phyloP scores from a whole-genome alignment of 345 rosid species.

The Eucalyptus tenuipes region DNA sequence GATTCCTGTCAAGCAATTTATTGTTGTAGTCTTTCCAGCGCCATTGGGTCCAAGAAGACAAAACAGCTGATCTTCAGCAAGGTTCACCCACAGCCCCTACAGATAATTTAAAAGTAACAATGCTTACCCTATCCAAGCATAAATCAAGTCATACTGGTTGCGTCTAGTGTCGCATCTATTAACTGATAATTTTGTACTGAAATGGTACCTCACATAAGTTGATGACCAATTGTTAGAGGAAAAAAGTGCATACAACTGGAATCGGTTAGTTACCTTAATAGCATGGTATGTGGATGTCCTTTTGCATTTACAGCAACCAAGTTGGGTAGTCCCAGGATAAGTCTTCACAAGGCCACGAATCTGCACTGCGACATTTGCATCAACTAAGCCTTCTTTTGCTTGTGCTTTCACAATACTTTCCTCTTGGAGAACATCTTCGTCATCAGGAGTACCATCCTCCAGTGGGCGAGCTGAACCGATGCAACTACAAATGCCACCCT shows the following conservation, averaged over 20 bases:
- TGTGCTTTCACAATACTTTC: slow-evolving; percentile 59
- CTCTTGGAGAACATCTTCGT: slow-evolving; percentile 90
- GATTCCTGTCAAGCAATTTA: slow-evolving; percentile 87
- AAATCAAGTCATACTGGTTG: not conserved
- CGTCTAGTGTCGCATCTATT: not conserved
- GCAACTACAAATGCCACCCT: slow-evolving; percentile 85
- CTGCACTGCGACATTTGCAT: slow-evolving; percentile 70
- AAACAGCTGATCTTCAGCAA: slow-evolving; percentile 74
- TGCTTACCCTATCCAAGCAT: not conserved
- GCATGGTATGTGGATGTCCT: slow-evolving; percentile 83
- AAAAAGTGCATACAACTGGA: not conserved
- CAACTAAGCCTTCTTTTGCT: slow-evolving; percentile 28
- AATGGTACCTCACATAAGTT: not conserved
- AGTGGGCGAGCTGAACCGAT: slow-evolving; percentile 37
- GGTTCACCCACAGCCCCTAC: slow-evolving; percentile 85
- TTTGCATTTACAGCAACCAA: slow-evolving; percentile 64
- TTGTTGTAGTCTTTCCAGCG: slow-evolving; percentile 93
- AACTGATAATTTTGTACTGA: not conserved
- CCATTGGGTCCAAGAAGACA: slow-evolving; percentile 99
- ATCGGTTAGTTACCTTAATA: slow-evolving; percentile 34
- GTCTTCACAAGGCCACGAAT: slow-evolving; percentile 78
- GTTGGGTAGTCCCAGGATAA: slow-evolving; percentile 54
- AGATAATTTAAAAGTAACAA: not conserved
- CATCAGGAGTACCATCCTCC: slow-evolving; percentile 58
- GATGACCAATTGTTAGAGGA: not conserved